These are phyloP conservation scores for Backusella liffmaniae DNA, from an alignment of 192 early-diverging fungal species.

Conservation along the genomic window DNA sequence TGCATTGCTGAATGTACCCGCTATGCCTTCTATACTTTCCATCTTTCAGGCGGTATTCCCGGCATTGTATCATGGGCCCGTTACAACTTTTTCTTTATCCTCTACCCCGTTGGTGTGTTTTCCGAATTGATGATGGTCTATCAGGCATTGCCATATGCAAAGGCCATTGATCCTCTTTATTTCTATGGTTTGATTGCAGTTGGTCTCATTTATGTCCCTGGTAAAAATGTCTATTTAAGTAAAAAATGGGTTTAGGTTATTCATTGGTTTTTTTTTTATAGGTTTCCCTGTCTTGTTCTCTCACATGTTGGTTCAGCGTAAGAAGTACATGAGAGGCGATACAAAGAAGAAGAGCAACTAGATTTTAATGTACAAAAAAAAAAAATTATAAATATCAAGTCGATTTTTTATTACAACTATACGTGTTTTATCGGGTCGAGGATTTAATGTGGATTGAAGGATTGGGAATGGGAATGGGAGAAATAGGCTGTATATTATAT, in stretches of 20 bases:
- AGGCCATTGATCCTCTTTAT: slow-evolving; percentile 49
- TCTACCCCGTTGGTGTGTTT: slow-evolving; percentile 90
- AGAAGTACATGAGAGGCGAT: slow-evolving; percentile 57
- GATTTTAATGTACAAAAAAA: not conserved
- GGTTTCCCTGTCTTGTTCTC: slow-evolving; percentile 86
- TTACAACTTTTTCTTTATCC: slow-evolving; percentile 92
- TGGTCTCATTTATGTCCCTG: slow-evolving; percentile 68
- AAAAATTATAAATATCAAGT: no score
- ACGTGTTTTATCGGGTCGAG: no score
- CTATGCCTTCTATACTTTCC: slow-evolving; percentile 87
- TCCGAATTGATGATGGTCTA: slow-evolving; percentile 81
- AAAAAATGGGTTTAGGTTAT: not conserved
- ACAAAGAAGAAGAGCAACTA: not conserved
- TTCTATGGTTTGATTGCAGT: slow-evolving; percentile 60
- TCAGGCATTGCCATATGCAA: slow-evolving; percentile 63
- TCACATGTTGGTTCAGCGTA: slow-evolving; percentile 90
- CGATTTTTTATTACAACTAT: no score
- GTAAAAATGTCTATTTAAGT: slow-evolving; percentile 39
- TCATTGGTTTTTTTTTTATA: slow-evolving; percentile 10
- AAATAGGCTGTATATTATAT: no score
- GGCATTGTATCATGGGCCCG: slow-evolving; percentile 65
- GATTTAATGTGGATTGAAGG: no score
- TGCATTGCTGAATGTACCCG: slow-evolving; percentile 87
- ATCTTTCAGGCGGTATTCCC: slow-evolving; percentile 62
- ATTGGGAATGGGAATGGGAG: no score